Percentiles rank a stretch among this genome's conserved stretches.
These are phyloP conservation scores for Paraurostyla sp. DNA, from an alignment of 73 alveolate species.

Conservation along the genomic window DNA sequence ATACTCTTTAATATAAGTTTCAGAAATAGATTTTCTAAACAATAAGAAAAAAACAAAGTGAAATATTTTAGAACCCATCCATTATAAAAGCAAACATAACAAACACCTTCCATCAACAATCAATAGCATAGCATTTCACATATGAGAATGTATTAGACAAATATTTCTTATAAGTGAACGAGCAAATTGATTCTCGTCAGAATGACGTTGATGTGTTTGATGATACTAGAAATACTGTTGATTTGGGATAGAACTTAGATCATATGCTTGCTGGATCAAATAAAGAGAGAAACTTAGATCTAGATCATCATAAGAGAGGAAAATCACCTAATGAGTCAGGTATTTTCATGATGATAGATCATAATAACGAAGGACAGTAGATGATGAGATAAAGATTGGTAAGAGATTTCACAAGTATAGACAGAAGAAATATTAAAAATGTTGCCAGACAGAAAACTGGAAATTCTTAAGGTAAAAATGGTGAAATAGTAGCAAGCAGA, in stretches of 20 bases:
- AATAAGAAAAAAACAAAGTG: too few species aligned
- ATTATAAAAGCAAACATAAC: slow-evolving; percentile 6
- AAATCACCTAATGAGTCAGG: slow-evolving; percentile 31
- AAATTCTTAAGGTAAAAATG: too few species aligned
- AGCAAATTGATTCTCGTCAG: neutral
- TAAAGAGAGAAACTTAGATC: too few species aligned
- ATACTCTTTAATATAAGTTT: too few species aligned
- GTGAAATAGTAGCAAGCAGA: neutral
- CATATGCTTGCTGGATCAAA: neutral
- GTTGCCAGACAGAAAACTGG: too few species aligned
- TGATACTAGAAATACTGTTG: neutral
- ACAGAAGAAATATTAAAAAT: neutral
- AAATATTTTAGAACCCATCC: neutral
- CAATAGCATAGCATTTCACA: neutral
- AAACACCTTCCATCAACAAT: neutral
- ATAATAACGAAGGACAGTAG: neutral
- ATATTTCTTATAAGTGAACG: neutral
- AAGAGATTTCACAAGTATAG: slow-evolving; percentile 33
- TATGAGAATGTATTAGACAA: neutral
- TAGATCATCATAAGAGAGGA: neutral
- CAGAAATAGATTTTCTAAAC: too few species aligned
- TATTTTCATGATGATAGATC: neutral
- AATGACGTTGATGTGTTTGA: neutral
- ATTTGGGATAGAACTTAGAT: neutral
- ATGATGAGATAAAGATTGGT: neutral